phyloP scores from a whole-genome alignment of 1,139 yeast genomes.

The Yamadazyma atmosphaerica region DNA sequence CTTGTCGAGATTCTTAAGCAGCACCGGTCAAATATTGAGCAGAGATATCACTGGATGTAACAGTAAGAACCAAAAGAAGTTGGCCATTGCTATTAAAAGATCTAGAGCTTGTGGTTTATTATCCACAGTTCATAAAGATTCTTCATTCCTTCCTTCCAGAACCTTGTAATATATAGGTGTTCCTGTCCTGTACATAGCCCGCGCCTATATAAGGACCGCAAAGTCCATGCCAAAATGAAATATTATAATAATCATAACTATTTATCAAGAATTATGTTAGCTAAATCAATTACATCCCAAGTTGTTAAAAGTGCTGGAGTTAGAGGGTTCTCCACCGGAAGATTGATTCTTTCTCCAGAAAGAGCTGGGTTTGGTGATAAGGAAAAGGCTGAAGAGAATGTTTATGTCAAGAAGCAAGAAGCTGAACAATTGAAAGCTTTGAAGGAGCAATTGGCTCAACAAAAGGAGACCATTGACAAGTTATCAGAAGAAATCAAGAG shows the following conservation, averaged over 20 bases:
- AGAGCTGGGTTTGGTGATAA: slow-evolving; percentile 37
- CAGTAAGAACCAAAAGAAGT: slow-evolving; percentile 58
- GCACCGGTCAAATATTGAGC: slow-evolving; percentile 68
- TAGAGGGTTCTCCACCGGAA: slow-evolving; percentile 30
- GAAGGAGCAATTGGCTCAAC: slow-evolving; percentile 46
- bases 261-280: slow-evolving; percentile 31
- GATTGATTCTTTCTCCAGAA: slow-evolving; percentile 38
- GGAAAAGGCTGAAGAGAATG: slow-evolving; percentile 47
- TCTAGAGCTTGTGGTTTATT: slow-evolving; percentile 69
- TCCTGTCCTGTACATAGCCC: slow-evolving; percentile 1
- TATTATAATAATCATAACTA: not conserved
- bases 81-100: slow-evolving; percentile 67
- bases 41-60: slow-evolving; percentile 68
- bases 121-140: slow-evolving; percentile 61
- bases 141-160: slow-evolving; percentile 42
- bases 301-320: slow-evolving; percentile 16
- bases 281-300: slow-evolving; percentile 32
- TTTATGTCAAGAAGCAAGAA: slow-evolving; percentile 48
- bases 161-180: slow-evolving; percentile 25
- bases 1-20: slow-evolving; percentile 55
- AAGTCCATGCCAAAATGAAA: slow-evolving; percentile 1
- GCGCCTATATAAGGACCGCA: slow-evolving; percentile 1
- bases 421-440: slow-evolving; percentile 50
- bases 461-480: slow-evolving; percentile 44
- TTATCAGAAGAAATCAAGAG: slow-evolving; percentile 42